Conservation (phyloP, 2,329 filamentous ascomycete genomes). For the Plectosphaerella sp. region DNA sequence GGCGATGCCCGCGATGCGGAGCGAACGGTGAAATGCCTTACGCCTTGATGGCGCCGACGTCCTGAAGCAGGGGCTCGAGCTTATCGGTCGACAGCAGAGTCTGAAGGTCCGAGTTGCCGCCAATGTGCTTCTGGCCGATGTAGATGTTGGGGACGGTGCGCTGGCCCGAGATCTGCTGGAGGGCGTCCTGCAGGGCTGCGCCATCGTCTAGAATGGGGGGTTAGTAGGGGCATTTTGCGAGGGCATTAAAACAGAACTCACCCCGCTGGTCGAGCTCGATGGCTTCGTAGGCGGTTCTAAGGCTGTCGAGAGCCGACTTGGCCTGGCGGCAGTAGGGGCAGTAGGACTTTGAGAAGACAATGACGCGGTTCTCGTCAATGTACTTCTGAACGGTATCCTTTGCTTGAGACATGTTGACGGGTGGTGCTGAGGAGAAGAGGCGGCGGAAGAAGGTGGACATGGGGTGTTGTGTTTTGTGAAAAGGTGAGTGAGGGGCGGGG, state of each 20-base stretch:
- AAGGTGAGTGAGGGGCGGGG: neutral
- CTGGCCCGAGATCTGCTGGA: constrained; percentile 76
- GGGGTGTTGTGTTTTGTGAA: neutral
- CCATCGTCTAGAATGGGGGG: constrained; percentile 68
- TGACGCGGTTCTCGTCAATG: constrained; percentile 86
- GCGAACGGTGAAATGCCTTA: constrained; percentile 22
- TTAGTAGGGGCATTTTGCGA: constrained; percentile 14
- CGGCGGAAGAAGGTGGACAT: constrained; percentile 59
- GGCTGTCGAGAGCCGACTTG: constrained; percentile 68
- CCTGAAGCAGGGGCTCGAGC: constrained; percentile 34
- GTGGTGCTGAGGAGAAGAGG: constrained; percentile 62
- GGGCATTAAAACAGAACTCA: constrained; percentile 50
- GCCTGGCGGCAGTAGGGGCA: constrained; percentile 86
- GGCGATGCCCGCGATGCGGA: neutral
- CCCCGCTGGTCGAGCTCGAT: constrained; percentile 83
- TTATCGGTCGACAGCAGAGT: constrained; percentile 43
- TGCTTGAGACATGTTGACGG: constrained; percentile 74
- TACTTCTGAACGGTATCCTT: constrained; percentile 79
- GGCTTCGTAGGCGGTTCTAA: constrained; percentile 67
- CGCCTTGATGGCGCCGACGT: constrained; percentile 36
- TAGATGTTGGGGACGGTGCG: constrained; percentile 93
- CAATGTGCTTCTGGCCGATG: constrained; percentile 87
- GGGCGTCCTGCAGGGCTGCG: constrained; percentile 73
- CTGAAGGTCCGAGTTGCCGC: constrained; percentile 86
- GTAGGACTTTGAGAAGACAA: constrained; percentile 95